Evolutionary conservation across 2,329 filamentous ascomycete genomes (phyloP), one percentile per base, ranked within the genome.

Genomic region (Dothideomycetidae sp.): DNA sequence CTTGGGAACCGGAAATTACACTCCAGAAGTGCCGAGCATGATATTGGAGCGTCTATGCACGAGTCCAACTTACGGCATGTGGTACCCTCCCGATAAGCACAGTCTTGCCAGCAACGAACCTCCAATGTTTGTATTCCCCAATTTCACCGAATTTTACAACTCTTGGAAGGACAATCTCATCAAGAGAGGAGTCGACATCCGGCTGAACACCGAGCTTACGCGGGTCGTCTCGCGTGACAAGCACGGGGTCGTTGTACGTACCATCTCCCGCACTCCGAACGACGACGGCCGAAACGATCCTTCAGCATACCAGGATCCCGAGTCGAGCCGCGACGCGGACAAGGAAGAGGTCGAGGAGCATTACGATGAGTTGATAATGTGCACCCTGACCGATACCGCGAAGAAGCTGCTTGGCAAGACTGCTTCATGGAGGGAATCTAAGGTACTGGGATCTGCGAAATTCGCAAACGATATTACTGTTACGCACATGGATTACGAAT

Each of bases 1-100:
- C 50, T 61, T 84, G 0, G 79, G 79, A 1, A 83, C 79, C 4
- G 78, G 79, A 1, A 84, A 84, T 46, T 75, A 81, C 48, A 79
- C 78, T 0, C 72, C 78, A 0, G 73, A 81, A 44, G 78, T 84
- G 0, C 73, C 78, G 0, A 71, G 68, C 29, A 75, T 78, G 15
- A 74, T 84, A 21, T 61, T 84, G 10, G 64, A 68, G 44, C 47
- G 64, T 9, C 53, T 68, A 1, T 63, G 56, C 46, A 67, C 64
- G 2, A 67, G 63, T 44, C 67, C 68, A 0, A 72, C 68, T 1
- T 71, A 70, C 42, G 68, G 69, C 31, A 71, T 73, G 67, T 73
- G 69, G 69, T 71, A 70, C 46, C 62, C 67, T 2, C 54, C 58
- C 7, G 64, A 67, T 46, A 61, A 63, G 47, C 49, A 53, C 31